Percentiles rank a stretch among this genome's conserved stretches.
Conservation (phyloP, 371 early-diverging fungal species). For the Mortierella sp. region DNA sequence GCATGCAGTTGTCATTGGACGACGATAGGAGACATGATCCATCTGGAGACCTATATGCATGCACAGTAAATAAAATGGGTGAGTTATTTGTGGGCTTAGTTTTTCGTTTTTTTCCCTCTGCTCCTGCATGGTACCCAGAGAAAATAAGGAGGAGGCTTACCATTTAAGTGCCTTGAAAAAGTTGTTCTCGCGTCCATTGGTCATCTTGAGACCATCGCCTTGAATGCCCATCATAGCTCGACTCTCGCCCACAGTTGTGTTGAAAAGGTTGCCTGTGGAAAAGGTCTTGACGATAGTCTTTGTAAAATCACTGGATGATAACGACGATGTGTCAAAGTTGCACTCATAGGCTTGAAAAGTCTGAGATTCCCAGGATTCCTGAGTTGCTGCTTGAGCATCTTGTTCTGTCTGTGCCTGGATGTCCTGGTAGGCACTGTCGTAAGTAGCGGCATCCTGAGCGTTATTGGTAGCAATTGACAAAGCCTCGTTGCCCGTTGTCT, state of each 20-base stretch:
- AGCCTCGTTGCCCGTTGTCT: background rate
- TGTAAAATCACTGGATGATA: background rate
- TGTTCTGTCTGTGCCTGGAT: background rate
- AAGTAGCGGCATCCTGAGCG: background rate
- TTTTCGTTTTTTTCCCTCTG: background rate
- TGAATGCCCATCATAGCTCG: constrained; percentile 31
- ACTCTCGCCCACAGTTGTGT: constrained; percentile 42
- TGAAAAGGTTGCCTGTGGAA: constrained; percentile 35
- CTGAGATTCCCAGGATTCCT: constrained; percentile 25
- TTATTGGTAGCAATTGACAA: background rate
- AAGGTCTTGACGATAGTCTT: constrained; percentile 26
- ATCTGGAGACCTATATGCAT: background rate
- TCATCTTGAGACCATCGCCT: constrained; percentile 32
- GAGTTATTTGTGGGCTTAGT: no score
- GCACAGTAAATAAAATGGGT: background rate
- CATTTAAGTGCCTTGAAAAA: constrained; percentile 54
- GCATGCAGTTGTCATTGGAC: constrained; percentile 6
- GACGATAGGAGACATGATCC: background rate
- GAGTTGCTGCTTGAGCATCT: background rate
- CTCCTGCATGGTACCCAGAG: background rate
- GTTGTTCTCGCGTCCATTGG: constrained; percentile 51
- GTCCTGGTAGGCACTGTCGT: background rate
- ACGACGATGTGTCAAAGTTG: constrained; percentile 9
- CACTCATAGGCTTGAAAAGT: constrained; percentile 34
- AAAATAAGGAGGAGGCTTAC: constrained; percentile 16